phyloP scores from a whole-genome alignment of 2,329 filamentous ascomycete species.

The Cordyceps cicadae region DNA sequence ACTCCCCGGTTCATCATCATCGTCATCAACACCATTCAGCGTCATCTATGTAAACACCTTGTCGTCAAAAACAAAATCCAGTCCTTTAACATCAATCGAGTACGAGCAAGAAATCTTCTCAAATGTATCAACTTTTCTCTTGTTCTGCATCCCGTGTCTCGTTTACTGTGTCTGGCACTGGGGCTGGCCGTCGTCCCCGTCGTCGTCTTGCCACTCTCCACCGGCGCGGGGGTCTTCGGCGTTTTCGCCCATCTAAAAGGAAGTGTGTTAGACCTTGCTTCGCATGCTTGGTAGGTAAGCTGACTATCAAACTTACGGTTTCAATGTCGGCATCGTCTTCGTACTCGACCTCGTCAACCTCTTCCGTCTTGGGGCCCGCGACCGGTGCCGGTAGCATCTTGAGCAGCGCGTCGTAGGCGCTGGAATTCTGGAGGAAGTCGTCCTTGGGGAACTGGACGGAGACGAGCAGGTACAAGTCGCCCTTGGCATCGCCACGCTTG shows the following conservation, averaged over 20 bases:
- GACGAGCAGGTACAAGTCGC: slow-evolving; percentile 80
- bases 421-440: slow-evolving; percentile 70
- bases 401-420: slow-evolving; percentile 59
- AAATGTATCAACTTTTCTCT: neutral
- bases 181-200: slow-evolving; percentile 55
- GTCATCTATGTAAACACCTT: neutral
- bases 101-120: neutral
- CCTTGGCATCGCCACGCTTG: slow-evolving; percentile 75
- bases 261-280: neutral
- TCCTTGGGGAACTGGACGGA: slow-evolving; percentile 84
- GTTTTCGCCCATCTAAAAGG: slow-evolving; percentile 57
- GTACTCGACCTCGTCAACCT: slow-evolving; percentile 80
- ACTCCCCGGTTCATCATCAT: neutral
- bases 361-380: slow-evolving; percentile 57
- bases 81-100: neutral
- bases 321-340: slow-evolving; percentile 78
- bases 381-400: slow-evolving; percentile 64
- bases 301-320: slow-evolving; percentile 41
- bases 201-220: slow-evolving; percentile 63
- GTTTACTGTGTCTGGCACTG: slow-evolving; percentile 67
- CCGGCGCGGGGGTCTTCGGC: slow-evolving; percentile 59
- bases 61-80: neutral
- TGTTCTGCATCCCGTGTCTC: neutral
- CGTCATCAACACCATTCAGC: neutral
- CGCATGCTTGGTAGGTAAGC: too few species aligned